Conservation (phyloP, 352 stramenopile genomes). For the Globisporangium paddicum region DNA sequence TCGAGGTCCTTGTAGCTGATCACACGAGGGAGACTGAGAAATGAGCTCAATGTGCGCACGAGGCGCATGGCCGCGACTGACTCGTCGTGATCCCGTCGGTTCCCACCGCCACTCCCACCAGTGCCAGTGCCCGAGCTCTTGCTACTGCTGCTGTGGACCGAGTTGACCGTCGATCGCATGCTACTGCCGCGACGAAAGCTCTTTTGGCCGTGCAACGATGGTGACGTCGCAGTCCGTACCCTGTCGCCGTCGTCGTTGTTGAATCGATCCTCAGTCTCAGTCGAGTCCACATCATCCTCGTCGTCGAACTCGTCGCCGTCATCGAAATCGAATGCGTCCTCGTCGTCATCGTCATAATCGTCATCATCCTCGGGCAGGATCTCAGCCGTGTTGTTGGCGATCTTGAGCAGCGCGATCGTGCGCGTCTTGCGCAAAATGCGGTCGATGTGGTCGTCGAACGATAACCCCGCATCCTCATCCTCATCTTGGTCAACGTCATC, state of each 20-base stretch:
- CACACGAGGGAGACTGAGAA: conserved; percentile 58
- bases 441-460: conserved; percentile 68
- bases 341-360: conserved; percentile 11
- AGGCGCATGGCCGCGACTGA: conserved; percentile 40
- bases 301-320: conserved; percentile 1
- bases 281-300: conserved; percentile 6
- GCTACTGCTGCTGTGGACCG: not conserved
- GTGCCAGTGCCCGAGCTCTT: conserved; percentile 1
- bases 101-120: conserved; percentile 3
- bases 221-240: not conserved
- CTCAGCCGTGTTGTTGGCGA: conserved; percentile 68
- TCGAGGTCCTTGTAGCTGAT: conserved; percentile 74
- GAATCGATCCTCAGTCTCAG: conserved; percentile 11
- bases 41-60: conserved; percentile 57
- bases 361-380: conserved; percentile 48
- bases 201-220: conserved; percentile 7
- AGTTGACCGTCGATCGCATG: conserved; percentile 14
- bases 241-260: not conserved
- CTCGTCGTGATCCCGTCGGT: conserved; percentile 14
- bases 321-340: conserved; percentile 15
- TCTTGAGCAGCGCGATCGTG: conserved; percentile 63
- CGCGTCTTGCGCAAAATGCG: conserved; percentile 57
- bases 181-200: conserved; percentile 33
- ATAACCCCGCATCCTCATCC: conserved; percentile 13
- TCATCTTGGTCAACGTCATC: conserved; percentile 4